Conservation (phyloP, 2,329 filamentous ascomycete genomes). For the Paecilomyces sp. region DNA sequence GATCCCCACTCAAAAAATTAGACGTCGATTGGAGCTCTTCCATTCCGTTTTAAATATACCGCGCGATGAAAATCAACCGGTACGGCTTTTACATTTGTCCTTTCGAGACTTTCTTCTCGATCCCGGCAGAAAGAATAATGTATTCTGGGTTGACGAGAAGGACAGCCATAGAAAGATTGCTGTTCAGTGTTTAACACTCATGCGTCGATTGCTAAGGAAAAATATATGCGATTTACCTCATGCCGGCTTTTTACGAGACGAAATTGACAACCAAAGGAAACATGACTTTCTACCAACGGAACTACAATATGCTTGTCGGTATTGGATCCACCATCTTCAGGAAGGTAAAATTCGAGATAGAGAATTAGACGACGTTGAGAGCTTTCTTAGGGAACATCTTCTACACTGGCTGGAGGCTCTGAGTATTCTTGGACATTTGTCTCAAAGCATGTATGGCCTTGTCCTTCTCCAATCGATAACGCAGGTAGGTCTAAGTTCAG, state of each 20-base stretch:
- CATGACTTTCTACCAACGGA: slow-evolving; percentile 5
- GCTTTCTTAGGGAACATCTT: not conserved
- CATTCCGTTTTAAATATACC: not conserved
- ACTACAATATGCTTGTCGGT: slow-evolving; percentile 14
- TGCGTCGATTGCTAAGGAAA: not conserved
- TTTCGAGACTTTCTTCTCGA: not conserved
- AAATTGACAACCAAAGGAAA: not conserved
- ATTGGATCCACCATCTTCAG: slow-evolving; percentile 13
- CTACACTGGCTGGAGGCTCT: slow-evolving; percentile 1
- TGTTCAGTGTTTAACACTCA: not conserved
- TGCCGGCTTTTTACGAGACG: not conserved
- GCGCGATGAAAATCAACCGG: not conserved
- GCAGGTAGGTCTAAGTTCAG: not conserved
- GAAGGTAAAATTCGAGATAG: slow-evolving; percentile 3
- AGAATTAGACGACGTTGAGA: slow-evolving; percentile 1
- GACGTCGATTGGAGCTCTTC: not conserved
- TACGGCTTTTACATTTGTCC: not conserved
- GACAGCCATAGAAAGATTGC: not conserved
- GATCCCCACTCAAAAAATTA: not conserved
- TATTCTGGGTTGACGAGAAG: not conserved
- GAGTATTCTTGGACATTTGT: not conserved
- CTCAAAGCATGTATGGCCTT: not conserved
- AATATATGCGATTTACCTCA: not conserved
- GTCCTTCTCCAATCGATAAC: not conserved
- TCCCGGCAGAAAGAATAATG: not conserved